Evolutionary conservation across 139 green algal genomes (phyloP), one percentile per base, ranked within the genome.

Genomic region (Axilococcus clingmanii): DNA sequence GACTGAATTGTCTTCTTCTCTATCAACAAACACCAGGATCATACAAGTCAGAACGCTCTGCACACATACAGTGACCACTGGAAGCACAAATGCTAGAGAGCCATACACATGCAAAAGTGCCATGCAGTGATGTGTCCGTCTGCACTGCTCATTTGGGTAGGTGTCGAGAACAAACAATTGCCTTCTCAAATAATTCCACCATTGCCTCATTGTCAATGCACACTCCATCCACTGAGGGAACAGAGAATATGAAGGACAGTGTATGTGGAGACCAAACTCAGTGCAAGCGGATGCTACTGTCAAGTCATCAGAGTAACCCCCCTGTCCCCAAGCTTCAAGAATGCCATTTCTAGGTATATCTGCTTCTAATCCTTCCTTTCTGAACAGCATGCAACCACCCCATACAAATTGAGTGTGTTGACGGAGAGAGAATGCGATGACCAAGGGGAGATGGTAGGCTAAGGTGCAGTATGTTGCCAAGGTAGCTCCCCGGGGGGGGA

Each of bases 131-230:
- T 91, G 89, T 43, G 76, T 67, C 33, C 52, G 43, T 25, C 55
- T 50, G 57, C 83, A 81, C 63, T 69, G 68, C 20, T 9, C 2
- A 41, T 43, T 64, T 41, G 67, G 37, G 42, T 92, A 96, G 0
- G 88, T 96, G 69, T 95, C 87, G 48, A 94, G 71, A 24, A 95
- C 88, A 56, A 76, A 93, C 49, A 96, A 69, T 73, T 96, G 88
- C 2, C 88, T 73, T 11, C 79, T 59, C 45, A 96, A 69, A 62
- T 96, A 96, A 73, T 96, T 96, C 81, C 80, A 89, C 53, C 80
- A 96, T 14, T 48, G 55, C 24, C 19, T 24, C 12, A 27, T 17
- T 15, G 32, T 42, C n/a, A 32, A 46, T 40, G n/a, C 17, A 20
- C 7, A 19, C 23, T 4, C 40, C 4, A 54, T 83, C 79, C 75